Conservation (phyloP, 2,329 filamentous ascomycete genomes). For the Didymella pomorum region DNA sequence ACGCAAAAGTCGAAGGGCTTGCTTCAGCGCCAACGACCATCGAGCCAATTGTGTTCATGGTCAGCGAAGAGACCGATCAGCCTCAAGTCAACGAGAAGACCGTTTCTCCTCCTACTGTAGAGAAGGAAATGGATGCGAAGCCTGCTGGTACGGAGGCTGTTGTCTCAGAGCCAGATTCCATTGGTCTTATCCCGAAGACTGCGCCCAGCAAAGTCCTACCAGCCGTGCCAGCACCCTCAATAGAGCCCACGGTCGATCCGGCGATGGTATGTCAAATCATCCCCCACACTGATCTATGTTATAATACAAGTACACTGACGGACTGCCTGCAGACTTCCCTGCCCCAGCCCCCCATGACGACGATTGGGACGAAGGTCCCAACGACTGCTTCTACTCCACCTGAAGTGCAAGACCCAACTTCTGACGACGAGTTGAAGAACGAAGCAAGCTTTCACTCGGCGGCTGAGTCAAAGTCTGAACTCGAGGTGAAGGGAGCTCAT, state of each 20-base stretch:
- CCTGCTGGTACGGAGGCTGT: neutral
- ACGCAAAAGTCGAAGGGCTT: neutral
- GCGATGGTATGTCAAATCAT: neutral
- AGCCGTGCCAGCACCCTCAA: neutral
- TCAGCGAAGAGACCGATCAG: neutral
- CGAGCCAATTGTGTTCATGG: neutral
- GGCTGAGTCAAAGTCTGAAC: slow-evolving; percentile 29
- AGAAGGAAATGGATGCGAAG: neutral
- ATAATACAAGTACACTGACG: neutral
- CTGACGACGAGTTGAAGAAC: slow-evolving; percentile 37
- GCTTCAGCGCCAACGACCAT: neutral
- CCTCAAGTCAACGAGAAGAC: neutral
- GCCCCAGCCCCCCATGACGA: neutral
- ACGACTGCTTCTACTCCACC: neutral
- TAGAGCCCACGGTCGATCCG: neutral
- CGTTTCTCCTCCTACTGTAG: neutral
- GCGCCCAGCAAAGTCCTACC: neutral
- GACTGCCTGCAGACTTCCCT: neutral
- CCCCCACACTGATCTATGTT: neutral
- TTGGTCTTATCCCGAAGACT: neutral
- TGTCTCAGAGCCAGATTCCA: neutral
- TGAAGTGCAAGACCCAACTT: slow-evolving; percentile 13
- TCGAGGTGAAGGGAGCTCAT: slow-evolving; percentile 6
- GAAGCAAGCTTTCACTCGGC: slow-evolving; percentile 37
- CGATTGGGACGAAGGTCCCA: neutral